Evolutionary conservation across 2,329 filamentous ascomycete genomes (phyloP).

Genomic region (Fusarium sp.): DNA sequence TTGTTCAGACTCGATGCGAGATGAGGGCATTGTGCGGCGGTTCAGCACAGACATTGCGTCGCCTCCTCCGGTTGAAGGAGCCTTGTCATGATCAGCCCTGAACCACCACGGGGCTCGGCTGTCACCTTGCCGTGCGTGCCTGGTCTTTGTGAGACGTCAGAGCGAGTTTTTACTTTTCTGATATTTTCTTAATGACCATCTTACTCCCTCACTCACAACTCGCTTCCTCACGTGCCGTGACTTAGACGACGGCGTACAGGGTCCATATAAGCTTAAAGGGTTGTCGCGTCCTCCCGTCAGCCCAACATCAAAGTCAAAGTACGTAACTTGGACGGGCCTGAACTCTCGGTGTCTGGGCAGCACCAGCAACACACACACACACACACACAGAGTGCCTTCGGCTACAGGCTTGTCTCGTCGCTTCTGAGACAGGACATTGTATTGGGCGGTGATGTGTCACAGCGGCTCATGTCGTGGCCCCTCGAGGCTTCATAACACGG

Average conservation of each 20-base stretch:
- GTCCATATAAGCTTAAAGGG: conserved; percentile 44
- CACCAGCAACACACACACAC: neutral
- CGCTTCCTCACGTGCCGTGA: conserved; percentile 16
- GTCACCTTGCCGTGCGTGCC: conserved; percentile 12
- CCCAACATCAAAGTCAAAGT: conserved; percentile 28
- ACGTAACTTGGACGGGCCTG: conserved; percentile 4
- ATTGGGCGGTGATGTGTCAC: conserved; percentile 34
- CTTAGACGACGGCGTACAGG: conserved; percentile 19
- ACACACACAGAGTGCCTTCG: conserved; percentile 25
- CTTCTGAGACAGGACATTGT: conserved; percentile 28
- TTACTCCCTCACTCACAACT: conserved; percentile 7
- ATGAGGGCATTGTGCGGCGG: conserved; percentile 9
- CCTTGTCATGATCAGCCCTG: neutral
- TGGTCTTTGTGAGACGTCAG: conserved; percentile 18
- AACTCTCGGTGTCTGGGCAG: conserved; percentile 10
- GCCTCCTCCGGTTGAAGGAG: neutral
- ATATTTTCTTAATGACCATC: neutral
- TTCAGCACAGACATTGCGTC: conserved; percentile 1
- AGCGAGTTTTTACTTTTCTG: neutral
- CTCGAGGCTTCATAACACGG: conserved; percentile 23
- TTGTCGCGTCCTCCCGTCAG: conserved; percentile 15
- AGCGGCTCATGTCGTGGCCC: conserved; percentile 28
- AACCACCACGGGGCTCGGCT: conserved; percentile 2
- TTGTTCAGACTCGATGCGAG: conserved; percentile 13
- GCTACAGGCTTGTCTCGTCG: conserved; percentile 28